These are phyloP conservation scores for Ephemerocybe angulata DNA, from an alignment of 768 basidiomycete species.

Conservation along the genomic window DNA sequence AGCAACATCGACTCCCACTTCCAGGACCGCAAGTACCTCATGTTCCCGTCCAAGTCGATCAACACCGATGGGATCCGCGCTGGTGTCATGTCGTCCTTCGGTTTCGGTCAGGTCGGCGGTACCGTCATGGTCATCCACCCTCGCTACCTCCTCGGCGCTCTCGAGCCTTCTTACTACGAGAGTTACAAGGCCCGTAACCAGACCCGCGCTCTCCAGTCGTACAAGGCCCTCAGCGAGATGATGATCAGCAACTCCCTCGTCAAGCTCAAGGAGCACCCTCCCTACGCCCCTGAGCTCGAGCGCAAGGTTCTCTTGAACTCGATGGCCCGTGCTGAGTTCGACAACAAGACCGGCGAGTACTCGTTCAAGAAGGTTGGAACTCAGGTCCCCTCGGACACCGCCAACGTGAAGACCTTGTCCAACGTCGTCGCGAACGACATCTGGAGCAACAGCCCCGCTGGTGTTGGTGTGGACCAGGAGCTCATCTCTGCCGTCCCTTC, in stretches of 20 bases:
- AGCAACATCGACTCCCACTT: constrained; percentile 94
- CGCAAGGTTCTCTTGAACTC: constrained; percentile 87
- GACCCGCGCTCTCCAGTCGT: constrained; percentile 63
- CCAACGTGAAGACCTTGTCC: constrained; percentile 67
- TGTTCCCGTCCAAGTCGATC: constrained; percentile 98
- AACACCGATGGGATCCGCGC: constrained; percentile 90
- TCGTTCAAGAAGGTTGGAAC: constrained; percentile 68
- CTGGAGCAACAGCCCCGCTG: constrained; percentile 47
- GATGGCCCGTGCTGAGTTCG: constrained; percentile 76
- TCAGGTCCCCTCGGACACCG: constrained; percentile 47
- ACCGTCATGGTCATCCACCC: constrained; percentile 86
- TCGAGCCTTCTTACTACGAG: constrained; percentile 75
- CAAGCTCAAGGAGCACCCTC: constrained; percentile 91
- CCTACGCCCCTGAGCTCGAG: constrained; percentile 85
- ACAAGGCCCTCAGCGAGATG: constrained; percentile 93
- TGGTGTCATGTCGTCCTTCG: constrained; percentile 92
- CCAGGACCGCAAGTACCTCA: constrained; percentile 80
- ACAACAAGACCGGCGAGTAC: constrained; percentile 84
- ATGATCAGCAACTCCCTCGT: constrained; percentile 93
- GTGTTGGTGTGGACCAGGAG: constrained; percentile 91
- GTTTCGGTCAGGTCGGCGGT: constrained; percentile 98
- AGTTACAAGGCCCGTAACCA: constrained; percentile 71
- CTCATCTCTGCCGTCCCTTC: constrained; percentile 91
- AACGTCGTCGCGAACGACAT: constrained; percentile 42
- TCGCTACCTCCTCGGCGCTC: constrained; percentile 80